Percentiles rank a stretch among this genome's conserved stretches.
Evolutionary conservation across 768 basidiomycete genomes (phyloP).

Genomic region (Psilocybe azurescens): DNA sequence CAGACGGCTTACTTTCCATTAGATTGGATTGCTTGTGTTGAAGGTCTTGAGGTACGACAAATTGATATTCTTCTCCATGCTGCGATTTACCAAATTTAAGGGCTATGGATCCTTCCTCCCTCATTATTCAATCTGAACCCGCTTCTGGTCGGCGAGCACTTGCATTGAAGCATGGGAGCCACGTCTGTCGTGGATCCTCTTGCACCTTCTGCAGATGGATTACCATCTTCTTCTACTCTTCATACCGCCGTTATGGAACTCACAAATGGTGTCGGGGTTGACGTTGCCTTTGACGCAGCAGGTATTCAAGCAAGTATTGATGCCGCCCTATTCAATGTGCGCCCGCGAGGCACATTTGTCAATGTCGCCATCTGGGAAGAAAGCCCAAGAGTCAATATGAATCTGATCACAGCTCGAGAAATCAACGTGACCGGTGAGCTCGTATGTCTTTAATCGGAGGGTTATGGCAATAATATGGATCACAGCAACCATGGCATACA

Average conservation of each 20-base stretch:
- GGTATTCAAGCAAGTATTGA: conserved; percentile 45
- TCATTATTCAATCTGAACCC: conserved; percentile 47
- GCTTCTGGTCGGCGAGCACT: conserved; percentile 40
- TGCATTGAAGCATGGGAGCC: conserved; percentile 43
- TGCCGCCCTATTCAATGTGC: conserved; percentile 38
- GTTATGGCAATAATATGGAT: background rate
- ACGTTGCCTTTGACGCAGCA: conserved; percentile 53
- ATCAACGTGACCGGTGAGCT: conserved; percentile 40
- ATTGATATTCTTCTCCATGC: background rate
- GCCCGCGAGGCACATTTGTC: conserved; percentile 42
- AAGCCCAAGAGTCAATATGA: conserved; percentile 39
- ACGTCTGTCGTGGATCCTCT: conserved; percentile 41
- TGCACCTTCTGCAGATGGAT: conserved; percentile 17
- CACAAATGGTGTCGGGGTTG: conserved; percentile 41
- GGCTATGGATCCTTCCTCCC: conserved; percentile 30
- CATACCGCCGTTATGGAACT: conserved; percentile 28
- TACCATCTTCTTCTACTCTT: conserved; percentile 12
- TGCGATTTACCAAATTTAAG: conserved; percentile 17
- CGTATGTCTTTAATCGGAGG: background rate
- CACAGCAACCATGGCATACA: conserved; percentile 43
- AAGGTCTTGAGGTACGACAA: conserved; percentile 39
- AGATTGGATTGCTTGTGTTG: conserved; percentile 46
- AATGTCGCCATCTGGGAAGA: conserved; percentile 51
- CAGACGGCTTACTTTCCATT: background rate
- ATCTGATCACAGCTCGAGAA: conserved; percentile 40